Evolutionary conservation across 768 basidiomycete species (phyloP).

Genomic region (Phaeotremella skinneri): DNA sequence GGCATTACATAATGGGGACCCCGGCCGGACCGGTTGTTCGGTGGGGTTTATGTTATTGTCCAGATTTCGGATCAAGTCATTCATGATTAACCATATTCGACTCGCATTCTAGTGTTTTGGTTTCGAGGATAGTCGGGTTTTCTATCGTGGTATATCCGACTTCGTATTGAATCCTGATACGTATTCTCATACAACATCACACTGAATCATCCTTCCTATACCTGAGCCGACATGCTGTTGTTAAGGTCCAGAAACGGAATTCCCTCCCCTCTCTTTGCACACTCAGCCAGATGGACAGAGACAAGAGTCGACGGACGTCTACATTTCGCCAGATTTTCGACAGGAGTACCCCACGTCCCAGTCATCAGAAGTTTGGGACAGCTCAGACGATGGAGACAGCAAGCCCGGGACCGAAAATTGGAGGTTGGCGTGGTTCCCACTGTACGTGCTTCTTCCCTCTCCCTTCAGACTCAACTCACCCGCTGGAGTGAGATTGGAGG

Average conservation of each 20-base stretch:
- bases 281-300: not conserved
- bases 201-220: too few relatives aligned
- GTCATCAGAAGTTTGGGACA: slow-evolving; percentile 45
- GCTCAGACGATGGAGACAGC: slow-evolving; percentile 63
- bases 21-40: too few relatives aligned
- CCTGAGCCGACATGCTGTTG: too few relatives aligned
- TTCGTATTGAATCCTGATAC: too few relatives aligned
- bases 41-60: too few relatives aligned
- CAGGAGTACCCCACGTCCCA: slow-evolving; percentile 32
- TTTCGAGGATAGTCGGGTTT: too few relatives aligned
- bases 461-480: not conserved
- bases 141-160: too few relatives aligned
- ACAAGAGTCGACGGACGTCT: not conserved
- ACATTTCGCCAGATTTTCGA: not conserved
- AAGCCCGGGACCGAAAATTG: slow-evolving; percentile 60
- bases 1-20: too few relatives aligned
- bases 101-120: too few relatives aligned
- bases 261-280: not conserved
- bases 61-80: too few relatives aligned
- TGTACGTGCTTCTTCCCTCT: slow-evolving; percentile 18
- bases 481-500: not conserved
- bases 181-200: too few relatives aligned
- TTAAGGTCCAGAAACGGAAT: not conserved
- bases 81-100: too few relatives aligned
- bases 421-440: slow-evolving; percentile 93